A percentile compares a stretch with the other conserved stretches of the same genome.
Conservation (phyloP, 345 rosid genomes). For the Garcia nutans region DNA sequence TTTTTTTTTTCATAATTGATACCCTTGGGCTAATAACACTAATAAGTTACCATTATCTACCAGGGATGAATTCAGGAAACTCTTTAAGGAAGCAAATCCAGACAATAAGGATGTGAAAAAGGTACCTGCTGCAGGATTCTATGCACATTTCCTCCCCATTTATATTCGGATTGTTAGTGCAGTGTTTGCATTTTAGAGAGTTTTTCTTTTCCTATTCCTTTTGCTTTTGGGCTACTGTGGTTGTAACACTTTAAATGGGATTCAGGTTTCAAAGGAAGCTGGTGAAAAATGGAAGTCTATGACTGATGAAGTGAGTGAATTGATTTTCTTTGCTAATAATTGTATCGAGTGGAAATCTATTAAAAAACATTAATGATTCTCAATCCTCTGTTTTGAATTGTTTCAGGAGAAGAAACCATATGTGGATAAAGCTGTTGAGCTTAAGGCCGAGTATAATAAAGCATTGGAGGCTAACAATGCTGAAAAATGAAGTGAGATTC, state of each 20-base stretch:
- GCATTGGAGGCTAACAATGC: slow-evolving; percentile 36
- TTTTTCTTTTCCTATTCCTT: neutral
- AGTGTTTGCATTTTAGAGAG: no score
- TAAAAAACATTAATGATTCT: neutral
- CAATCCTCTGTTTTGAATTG: neutral
- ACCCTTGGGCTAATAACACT: neutral
- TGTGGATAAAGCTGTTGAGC: slow-evolving; percentile 65
- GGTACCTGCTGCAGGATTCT: slow-evolving; percentile 14
- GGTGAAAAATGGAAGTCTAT: slow-evolving; percentile 84
- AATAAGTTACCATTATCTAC: slow-evolving; percentile 11
- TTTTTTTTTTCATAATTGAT: neutral
- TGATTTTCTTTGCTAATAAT: neutral
- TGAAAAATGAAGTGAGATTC: slow-evolving; percentile 28
- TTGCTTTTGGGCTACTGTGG: neutral
- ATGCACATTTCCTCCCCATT: neutral
- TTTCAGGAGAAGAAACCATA: slow-evolving; percentile 75
- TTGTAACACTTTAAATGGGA: slow-evolving; percentile 5
- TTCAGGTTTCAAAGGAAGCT: slow-evolving; percentile 70
- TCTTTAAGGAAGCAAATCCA: slow-evolving; percentile 59
- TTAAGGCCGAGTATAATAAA: slow-evolving; percentile 60
- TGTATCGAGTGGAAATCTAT: neutral
- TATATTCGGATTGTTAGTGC: neutral
- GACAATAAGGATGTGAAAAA: slow-evolving; percentile 50
- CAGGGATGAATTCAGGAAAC: slow-evolving; percentile 79
- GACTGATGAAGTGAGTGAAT: slow-evolving; percentile 65